Evolutionary conservation across 352 stramenopile species (phyloP).

Genomic region (Phytopythium ostracodes): DNA sequence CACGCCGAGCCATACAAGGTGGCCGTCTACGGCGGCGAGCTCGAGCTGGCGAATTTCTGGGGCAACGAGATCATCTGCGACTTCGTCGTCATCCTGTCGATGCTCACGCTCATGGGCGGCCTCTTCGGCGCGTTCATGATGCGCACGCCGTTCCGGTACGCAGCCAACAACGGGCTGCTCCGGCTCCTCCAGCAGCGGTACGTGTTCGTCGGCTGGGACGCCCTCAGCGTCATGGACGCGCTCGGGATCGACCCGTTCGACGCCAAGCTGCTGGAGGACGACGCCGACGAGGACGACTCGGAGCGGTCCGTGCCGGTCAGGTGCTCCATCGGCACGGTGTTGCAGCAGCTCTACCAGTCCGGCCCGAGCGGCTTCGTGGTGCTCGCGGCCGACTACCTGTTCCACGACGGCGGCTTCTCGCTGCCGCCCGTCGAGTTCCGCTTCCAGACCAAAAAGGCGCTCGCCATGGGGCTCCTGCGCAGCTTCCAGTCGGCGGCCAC

Average conservation of each 20-base stretch:
- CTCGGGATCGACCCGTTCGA: conserved; percentile 45
- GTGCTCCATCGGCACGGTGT: conserved; percentile 24
- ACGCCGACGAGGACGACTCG: conserved; percentile 5
- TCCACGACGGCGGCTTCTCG: conserved; percentile 33
- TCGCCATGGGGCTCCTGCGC: conserved; percentile 25
- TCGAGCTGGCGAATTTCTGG: conserved; percentile 7
- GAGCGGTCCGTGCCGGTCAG: neutral
- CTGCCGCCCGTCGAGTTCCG: conserved; percentile 24
- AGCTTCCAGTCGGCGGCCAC: conserved; percentile 7
- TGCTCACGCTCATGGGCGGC: conserved; percentile 23
- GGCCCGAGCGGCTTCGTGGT: conserved; percentile 43
- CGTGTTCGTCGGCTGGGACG: conserved; percentile 46
- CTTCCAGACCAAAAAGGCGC: conserved; percentile 32
- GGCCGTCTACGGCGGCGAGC: conserved; percentile 1
- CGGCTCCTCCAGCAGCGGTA: conserved; percentile 45
- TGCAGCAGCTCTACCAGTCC: conserved; percentile 46
- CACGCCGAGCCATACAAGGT: neutral
- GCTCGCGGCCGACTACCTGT: conserved; percentile 47
- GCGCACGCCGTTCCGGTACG: conserved; percentile 28
- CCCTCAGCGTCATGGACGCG: conserved; percentile 22
- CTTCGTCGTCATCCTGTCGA: conserved; percentile 14
- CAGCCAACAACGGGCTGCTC: conserved; percentile 45
- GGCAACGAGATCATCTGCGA: conserved; percentile 13
- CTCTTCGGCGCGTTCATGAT: conserved; percentile 28
- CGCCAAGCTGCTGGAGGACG: conserved; percentile 12